phyloP scores from a whole-genome alignment of 2,329 filamentous ascomycete species.

The Cytospora schulzeri region DNA sequence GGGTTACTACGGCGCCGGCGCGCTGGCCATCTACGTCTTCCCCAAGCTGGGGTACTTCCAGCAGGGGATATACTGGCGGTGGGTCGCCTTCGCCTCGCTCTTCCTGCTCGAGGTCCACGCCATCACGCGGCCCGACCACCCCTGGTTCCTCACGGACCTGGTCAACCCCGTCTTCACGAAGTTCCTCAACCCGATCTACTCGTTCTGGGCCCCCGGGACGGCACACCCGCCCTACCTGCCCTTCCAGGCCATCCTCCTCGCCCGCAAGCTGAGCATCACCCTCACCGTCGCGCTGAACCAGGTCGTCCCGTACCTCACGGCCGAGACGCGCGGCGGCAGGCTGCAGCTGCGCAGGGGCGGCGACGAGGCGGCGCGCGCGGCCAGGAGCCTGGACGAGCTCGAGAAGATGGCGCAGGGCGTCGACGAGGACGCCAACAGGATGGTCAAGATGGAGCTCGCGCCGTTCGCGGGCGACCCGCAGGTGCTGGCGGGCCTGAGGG shows the following conservation, averaged over 20 bases:
- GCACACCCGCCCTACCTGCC: conserved; percentile 70
- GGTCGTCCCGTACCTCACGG: conserved; percentile 67
- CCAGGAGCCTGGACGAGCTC: conserved; percentile 67
- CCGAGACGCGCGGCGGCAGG: conserved; percentile 40
- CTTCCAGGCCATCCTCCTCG: conserved; percentile 78
- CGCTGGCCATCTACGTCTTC: conserved; percentile 60
- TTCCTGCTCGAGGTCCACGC: conserved; percentile 59
- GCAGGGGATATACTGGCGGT: conserved; percentile 67
- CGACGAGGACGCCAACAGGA: conserved; percentile 68
- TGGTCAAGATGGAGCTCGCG: conserved; percentile 77
- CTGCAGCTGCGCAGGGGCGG: conserved; percentile 37
- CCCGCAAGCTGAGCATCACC: conserved; percentile 75
- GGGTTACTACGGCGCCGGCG: conserved; percentile 63
- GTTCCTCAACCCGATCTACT: conserved; percentile 38
- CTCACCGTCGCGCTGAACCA: conserved; percentile 83
- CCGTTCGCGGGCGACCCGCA: conserved; percentile 77
- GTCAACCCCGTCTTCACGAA: conserved; percentile 48
- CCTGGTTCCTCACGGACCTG: conserved; percentile 44
- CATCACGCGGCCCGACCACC: conserved; percentile 57
- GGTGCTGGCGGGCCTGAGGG: conserved; percentile 64
- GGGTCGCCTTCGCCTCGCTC: conserved; percentile 57
- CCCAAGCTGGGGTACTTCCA: conserved; percentile 68
- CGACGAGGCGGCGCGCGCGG: conserved; percentile 52
- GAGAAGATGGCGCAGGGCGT: conserved; percentile 60
- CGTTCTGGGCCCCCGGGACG: conserved; percentile 42